Evolutionary conservation across 73 alveolate species (phyloP).

Genomic region (Breviolum minutum): DNA sequence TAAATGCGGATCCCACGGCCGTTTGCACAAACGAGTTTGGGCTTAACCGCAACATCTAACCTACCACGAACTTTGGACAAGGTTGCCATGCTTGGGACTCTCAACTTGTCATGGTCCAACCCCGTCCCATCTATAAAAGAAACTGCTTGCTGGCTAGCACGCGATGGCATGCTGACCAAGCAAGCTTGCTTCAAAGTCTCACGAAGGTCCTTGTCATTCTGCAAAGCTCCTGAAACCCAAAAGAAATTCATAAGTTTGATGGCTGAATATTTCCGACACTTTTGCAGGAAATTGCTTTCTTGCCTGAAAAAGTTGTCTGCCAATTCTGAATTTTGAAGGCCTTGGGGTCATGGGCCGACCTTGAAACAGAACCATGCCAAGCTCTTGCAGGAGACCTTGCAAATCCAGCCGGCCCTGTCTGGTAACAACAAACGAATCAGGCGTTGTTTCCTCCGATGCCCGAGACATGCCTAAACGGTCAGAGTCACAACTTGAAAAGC

Average conservation of each 20-base stretch:
- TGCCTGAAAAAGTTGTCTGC: background rate
- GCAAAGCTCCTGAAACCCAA: background rate
- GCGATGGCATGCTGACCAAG: background rate
- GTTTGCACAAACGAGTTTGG: background rate
- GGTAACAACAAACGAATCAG: background rate
- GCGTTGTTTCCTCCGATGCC: background rate
- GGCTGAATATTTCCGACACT: background rate
- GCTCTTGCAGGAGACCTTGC: background rate
- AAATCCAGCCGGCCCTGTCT: background rate
- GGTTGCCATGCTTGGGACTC: background rate
- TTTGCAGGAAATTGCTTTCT: background rate
- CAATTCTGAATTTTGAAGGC: background rate
- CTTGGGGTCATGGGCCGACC: conserved; percentile 4
- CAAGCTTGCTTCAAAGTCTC: background rate
- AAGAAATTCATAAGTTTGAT: background rate
- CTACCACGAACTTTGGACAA: background rate
- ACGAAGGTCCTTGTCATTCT: background rate
- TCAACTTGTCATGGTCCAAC: background rate
- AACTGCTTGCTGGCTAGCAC: background rate
- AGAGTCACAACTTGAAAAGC: background rate
- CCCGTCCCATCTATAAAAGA: background rate
- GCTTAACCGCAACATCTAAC: background rate
- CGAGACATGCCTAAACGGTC: background rate
- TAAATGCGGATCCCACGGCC: background rate
- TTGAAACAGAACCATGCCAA: background rate